phyloP scores from a whole-genome alignment of 495 filamentous ascomycete genomes.

The Penicillium bialowiezense region DNA sequence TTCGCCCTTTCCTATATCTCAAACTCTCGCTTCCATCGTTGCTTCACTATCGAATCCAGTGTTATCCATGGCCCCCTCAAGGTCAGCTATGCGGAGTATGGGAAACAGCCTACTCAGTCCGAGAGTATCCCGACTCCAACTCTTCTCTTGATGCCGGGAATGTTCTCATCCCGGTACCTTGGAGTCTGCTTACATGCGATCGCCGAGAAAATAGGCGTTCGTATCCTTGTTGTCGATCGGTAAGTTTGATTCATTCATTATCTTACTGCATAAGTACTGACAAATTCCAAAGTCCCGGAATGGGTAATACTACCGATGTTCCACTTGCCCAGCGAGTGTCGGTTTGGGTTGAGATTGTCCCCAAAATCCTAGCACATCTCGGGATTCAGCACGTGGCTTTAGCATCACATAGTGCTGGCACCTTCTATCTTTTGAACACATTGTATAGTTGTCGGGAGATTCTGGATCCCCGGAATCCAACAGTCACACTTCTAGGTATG shows the following conservation, averaged over 20 bases:
- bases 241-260: neutral
- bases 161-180: constrained; percentile 34
- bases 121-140: constrained; percentile 14
- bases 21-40: constrained; percentile 24
- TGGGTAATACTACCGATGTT: constrained; percentile 45
- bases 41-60: constrained; percentile 17
- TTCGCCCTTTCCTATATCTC: constrained; percentile 20
- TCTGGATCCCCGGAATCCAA: constrained; percentile 34
- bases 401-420: constrained; percentile 44
- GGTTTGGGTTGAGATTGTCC: constrained; percentile 42
- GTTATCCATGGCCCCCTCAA: constrained; percentile 18
- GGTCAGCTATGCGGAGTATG: constrained; percentile 27
- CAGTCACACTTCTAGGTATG: constrained; percentile 34
- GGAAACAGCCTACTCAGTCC: neutral
- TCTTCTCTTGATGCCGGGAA: constrained; percentile 31
- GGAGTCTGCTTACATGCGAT: constrained; percentile 24
- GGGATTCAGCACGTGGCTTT: constrained; percentile 38
- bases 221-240: constrained; percentile 29
- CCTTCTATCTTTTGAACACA: constrained; percentile 46
- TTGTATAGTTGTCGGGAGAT: constrained; percentile 33
- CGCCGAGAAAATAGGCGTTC: constrained; percentile 29
- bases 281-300: constrained; percentile 20
- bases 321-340: constrained; percentile 32
- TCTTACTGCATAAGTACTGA: neutral
- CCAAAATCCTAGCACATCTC: constrained; percentile 39